Evolutionary conservation across 148 eudicot genomes (phyloP).

Genomic region (Rhododendron williamsianum): DNA sequence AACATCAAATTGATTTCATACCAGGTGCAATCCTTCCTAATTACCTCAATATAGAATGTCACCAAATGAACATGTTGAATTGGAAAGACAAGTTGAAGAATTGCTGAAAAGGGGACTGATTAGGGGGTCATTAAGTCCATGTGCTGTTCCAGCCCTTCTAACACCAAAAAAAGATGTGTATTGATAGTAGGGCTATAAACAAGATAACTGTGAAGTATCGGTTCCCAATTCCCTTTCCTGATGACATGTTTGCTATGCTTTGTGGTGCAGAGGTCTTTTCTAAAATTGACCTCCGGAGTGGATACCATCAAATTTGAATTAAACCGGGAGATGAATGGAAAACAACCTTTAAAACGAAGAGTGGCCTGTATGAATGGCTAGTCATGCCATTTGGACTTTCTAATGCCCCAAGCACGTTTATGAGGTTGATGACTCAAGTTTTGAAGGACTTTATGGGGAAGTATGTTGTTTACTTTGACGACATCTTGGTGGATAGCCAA

Average conservation of each 20-base stretch:
- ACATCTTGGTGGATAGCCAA: neutral
- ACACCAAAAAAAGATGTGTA: neutral
- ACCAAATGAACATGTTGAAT: neutral
- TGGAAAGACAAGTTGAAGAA: neutral
- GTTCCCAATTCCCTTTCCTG: neutral
- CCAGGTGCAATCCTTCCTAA: neutral
- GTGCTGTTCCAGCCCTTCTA: neutral
- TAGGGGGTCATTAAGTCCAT: neutral
- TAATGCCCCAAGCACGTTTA: neutral
- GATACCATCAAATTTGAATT: neutral
- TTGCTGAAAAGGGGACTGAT: neutral
- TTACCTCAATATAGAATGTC: neutral
- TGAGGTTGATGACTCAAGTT: neutral
- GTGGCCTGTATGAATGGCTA: neutral
- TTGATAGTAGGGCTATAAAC: neutral
- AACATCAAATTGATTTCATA: neutral
- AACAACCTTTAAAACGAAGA: neutral
- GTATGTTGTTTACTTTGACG: neutral
- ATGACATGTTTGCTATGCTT: neutral
- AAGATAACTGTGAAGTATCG: neutral
- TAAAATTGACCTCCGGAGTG: neutral
- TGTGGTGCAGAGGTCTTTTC: neutral
- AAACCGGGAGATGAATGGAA: neutral
- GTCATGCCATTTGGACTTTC: neutral
- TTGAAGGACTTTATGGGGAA: neutral